phyloP scores from a whole-genome alignment of 495 filamentous ascomycete genomes.

The Tuber indicum region DNA sequence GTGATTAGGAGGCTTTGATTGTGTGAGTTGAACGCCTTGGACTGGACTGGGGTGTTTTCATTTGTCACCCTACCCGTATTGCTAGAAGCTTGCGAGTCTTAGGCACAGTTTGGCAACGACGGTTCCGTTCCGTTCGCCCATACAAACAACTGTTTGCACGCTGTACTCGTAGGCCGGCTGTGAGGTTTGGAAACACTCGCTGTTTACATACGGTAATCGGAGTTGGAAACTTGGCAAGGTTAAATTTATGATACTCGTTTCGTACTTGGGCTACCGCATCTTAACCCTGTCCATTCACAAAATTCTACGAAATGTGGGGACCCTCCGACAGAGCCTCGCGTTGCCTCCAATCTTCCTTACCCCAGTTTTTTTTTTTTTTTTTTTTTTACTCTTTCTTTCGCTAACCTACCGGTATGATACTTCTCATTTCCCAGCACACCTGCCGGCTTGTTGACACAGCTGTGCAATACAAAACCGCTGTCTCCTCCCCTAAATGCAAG shows the following conservation, averaged over 20 bases:
- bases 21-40: not conserved
- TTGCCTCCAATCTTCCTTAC: not conserved
- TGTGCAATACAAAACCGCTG: not conserved
- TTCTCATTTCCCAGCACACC: not conserved
- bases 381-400: too few relatives aligned
- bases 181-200: too few relatives aligned
- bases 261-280: not conserved
- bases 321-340: not conserved
- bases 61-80: not conserved
- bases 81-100: not conserved
- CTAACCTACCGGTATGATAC: too few relatives aligned
- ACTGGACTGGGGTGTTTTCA: not conserved
- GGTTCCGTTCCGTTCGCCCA: too few relatives aligned
- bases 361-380: not conserved
- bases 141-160: too few relatives aligned
- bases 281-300: not conserved
- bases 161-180: too few relatives aligned
- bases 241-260: too few relatives aligned
- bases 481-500: not conserved
- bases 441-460: not conserved
- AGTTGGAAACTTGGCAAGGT: too few relatives aligned
- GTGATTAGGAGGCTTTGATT: not conserved
- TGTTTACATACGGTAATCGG: too few relatives aligned
- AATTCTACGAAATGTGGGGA: not conserved
- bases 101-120: too few relatives aligned